Percentiles rank a stretch among this genome's conserved stretches.
phyloP scores from a whole-genome alignment of 2,329 filamentous ascomycete species.

The Dothideomycetidae sp. region DNA sequence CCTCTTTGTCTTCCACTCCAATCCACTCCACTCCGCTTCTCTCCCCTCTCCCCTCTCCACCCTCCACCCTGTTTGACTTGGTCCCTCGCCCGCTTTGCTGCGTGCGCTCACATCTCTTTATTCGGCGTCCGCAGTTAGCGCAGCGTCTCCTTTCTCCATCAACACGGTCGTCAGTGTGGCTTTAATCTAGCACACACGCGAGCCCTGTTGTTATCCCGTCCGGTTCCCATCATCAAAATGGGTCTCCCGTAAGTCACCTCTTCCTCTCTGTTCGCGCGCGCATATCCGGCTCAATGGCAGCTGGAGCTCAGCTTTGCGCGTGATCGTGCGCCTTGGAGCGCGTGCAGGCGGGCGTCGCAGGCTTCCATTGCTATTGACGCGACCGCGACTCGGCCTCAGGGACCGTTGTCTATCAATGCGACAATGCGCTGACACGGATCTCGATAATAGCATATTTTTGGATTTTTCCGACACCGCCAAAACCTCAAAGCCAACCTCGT shows the following conservation, averaged over 20 bases:
- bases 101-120: no score
- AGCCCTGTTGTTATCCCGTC: background rate
- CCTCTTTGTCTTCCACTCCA: constrained; percentile 1
- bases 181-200: constrained; percentile 10
- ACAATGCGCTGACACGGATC: no score
- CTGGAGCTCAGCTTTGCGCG: background rate
- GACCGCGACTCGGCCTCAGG: no score
- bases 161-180: constrained; percentile 7
- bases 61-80: background rate
- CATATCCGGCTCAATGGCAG: background rate
- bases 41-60: no score
- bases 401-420: no score
- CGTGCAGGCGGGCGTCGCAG: no score
- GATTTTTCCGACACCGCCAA: background rate
- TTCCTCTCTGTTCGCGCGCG: background rate
- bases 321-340: background rate
- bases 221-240: no score
- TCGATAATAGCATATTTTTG: no score
- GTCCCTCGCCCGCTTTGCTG: constrained; percentile 2
- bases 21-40: no score
- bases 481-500: background rate
- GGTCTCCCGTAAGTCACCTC: constrained; percentile 8
- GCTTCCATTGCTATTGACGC: no score
- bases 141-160: no score
- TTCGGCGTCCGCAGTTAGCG: no score